A percentile compares a stretch with the other conserved stretches of the same genome.
Conservation (phyloP, 1,284 basidiomycete species). For the Boletus albobrunnescens region DNA sequence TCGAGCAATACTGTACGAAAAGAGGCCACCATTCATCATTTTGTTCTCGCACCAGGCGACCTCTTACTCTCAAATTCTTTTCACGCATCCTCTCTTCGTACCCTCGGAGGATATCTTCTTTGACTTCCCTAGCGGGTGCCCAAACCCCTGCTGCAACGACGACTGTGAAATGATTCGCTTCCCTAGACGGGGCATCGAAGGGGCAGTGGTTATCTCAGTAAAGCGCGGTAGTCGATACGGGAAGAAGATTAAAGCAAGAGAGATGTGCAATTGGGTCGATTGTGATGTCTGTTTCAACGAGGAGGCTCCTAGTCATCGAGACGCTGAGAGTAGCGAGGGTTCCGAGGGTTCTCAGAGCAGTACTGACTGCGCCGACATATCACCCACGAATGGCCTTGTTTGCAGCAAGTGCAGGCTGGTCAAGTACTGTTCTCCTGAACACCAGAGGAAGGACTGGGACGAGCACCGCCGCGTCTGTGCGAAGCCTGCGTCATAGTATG, state of each 20-base stretch:
- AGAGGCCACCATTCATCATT: slow-evolving; percentile 66
- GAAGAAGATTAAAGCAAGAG: slow-evolving; percentile 44
- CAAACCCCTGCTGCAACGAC: slow-evolving; percentile 69
- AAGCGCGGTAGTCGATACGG: slow-evolving; percentile 49
- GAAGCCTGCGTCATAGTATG: slow-evolving; percentile 33
- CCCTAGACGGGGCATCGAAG: slow-evolving; percentile 56
- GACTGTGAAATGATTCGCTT: slow-evolving; percentile 78
- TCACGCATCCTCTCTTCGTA: slow-evolving; percentile 64
- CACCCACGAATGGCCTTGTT: slow-evolving; percentile 43
- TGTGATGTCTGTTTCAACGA: slow-evolving; percentile 58
- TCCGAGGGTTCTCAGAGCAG: slow-evolving; percentile 50
- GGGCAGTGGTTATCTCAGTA: slow-evolving; percentile 56
- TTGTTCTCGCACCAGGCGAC: slow-evolving; percentile 74
- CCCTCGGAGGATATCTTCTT: slow-evolving; percentile 67
- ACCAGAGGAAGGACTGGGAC: slow-evolving; percentile 69
- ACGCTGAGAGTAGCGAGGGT: slow-evolving; percentile 43
- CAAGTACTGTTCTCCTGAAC: slow-evolving; percentile 66
- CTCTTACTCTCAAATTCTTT: slow-evolving; percentile 74
- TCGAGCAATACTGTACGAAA: slow-evolving; percentile 68
- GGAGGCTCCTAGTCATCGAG: slow-evolving; percentile 33
- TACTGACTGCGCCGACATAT: slow-evolving; percentile 29
- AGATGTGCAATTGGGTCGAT: slow-evolving; percentile 79
- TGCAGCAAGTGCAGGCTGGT: slow-evolving; percentile 74
- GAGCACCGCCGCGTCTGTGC: slow-evolving; percentile 66
- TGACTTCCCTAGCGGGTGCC: slow-evolving; percentile 72